phyloP scores from a whole-genome alignment of 176 grass and related monocot genomes.

The Phragmites australis region DNA sequence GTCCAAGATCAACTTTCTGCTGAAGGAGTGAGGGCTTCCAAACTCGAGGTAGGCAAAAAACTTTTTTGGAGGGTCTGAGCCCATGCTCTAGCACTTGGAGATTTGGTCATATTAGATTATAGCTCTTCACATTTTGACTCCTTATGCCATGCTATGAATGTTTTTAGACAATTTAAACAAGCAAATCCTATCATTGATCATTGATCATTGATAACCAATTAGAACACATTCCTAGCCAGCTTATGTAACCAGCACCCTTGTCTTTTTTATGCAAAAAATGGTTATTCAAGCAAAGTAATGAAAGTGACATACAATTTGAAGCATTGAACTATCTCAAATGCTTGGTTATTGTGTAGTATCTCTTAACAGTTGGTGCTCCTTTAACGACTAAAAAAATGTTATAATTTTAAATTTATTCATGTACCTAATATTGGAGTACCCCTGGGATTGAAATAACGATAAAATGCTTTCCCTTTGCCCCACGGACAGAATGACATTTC shows the following conservation, averaged over 20 bases:
- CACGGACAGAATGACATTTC: constrained; percentile 40
- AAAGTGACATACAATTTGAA: background rate
- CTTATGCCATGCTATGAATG: background rate
- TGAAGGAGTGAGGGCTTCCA: constrained; percentile 72
- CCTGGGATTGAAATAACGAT: background rate
- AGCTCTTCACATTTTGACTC: background rate
- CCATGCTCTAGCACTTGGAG: constrained; percentile 21
- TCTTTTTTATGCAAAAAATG: background rate
- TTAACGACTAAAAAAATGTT: background rate
- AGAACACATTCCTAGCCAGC: background rate
- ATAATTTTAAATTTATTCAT: background rate
- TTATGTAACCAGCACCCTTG: background rate
- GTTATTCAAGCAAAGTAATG: background rate
- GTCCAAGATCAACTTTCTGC: constrained; percentile 61
- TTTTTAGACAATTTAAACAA: background rate
- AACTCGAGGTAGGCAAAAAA: constrained; percentile 69
- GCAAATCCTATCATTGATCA: background rate
- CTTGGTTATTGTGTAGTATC: background rate
- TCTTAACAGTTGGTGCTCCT: background rate
- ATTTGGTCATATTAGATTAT: background rate
- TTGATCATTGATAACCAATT: background rate
- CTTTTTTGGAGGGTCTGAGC: background rate
- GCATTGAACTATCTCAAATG: background rate
- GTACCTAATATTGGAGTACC: background rate
- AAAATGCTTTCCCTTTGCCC: background rate